Evolutionary conservation across 1,284 basidiomycete species (phyloP), one percentile per base, ranked within the genome.

Genomic region (Neonothopanus nambi): DNA sequence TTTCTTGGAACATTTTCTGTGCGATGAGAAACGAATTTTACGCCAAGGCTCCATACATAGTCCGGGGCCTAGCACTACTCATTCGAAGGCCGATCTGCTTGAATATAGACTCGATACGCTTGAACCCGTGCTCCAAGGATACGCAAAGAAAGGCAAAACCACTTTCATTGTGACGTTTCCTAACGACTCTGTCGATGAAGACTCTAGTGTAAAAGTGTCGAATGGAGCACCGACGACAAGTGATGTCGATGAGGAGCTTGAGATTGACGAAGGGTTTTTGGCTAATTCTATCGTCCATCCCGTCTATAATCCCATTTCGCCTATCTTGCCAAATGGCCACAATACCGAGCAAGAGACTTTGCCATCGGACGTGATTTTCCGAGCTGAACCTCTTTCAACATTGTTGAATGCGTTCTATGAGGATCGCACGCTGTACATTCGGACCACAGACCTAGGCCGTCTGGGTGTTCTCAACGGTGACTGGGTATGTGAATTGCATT

Each of bases 391-490:
- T 11, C 63, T 83, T 21, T 50, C 61, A 40, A 59, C 59, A 5
- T 69, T 69, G 2, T 58, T 74, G 3, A 71, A 72, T 20, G 6
- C 33, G 1, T 46, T 60, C n/a, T 62, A 72, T 12, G 80, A 84
- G 55, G 72, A 81, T 48, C 71, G 66, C 42, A 78, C 80, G 2
- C 58, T 89, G 0, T 87, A 82, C 60, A 59, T 87, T 23, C 74
- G 78, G 20, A 82, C 85, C 2, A 66, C 74, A 17, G 87, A 91
- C 49, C 75, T 98, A 15, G 84, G 84, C 11, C 76, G 78, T 45
- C 70, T 93, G 24, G 94, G 93, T 0, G 71, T 91, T 3, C 82
- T 95, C 59, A 85, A 86, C 60, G 91, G 91, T 30, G 93, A 97
- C 67, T 96, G 94, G 94, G 93, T 92, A 63, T 61, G 86, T 65